Percentiles rank a stretch among this genome's conserved stretches.
These are phyloP conservation scores for Xylaria sp. DNA, from an alignment of 2,329 filamentous ascomycete genomes.

Conservation along the genomic window DNA sequence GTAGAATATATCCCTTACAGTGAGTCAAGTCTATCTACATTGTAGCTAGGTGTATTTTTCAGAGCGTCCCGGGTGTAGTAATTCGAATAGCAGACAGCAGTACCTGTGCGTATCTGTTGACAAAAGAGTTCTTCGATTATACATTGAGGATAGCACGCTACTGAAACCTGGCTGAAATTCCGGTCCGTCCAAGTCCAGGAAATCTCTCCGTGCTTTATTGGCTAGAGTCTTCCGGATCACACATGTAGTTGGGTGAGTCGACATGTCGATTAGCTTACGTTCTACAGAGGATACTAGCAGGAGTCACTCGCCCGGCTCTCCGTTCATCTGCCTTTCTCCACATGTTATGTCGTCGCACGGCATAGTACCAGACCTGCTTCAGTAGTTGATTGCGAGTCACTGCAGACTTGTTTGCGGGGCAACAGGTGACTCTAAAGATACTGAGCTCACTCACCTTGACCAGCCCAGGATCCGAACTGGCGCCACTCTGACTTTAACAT, in stretches of 20 bases:
- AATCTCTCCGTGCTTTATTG: slow-evolving; percentile 39
- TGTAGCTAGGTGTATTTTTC: slow-evolving; percentile 33
- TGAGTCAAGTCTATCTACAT: slow-evolving; percentile 37
- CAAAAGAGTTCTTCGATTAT: slow-evolving; percentile 42
- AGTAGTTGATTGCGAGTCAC: slow-evolving; percentile 43
- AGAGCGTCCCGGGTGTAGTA: slow-evolving; percentile 36
- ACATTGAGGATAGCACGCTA: slow-evolving; percentile 39
- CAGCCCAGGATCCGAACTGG: slow-evolving; percentile 42
- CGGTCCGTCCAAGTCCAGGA: slow-evolving; percentile 39
- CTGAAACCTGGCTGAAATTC: slow-evolving; percentile 29
- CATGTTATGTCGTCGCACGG: slow-evolving; percentile 45
- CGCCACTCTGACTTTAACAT: slow-evolving; percentile 40
- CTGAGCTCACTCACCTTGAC: slow-evolving; percentile 45
- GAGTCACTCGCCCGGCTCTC: slow-evolving; percentile 47
- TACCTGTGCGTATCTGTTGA: slow-evolving; percentile 41
- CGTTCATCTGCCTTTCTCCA: slow-evolving; percentile 47
- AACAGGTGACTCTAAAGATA: slow-evolving; percentile 40
- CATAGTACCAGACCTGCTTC: slow-evolving; percentile 44
- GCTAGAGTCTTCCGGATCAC: slow-evolving; percentile 44
- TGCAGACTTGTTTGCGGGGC: slow-evolving; percentile 43
- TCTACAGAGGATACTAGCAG: slow-evolving; percentile 44
- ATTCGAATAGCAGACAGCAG: slow-evolving; percentile 32
- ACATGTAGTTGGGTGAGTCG: slow-evolving; percentile 44
- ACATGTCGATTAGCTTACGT: slow-evolving; percentile 41
- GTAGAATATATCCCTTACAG: slow-evolving; percentile 37